phyloP scores from a whole-genome alignment of 1,139 yeast species.

The Pichia terricola region DNA sequence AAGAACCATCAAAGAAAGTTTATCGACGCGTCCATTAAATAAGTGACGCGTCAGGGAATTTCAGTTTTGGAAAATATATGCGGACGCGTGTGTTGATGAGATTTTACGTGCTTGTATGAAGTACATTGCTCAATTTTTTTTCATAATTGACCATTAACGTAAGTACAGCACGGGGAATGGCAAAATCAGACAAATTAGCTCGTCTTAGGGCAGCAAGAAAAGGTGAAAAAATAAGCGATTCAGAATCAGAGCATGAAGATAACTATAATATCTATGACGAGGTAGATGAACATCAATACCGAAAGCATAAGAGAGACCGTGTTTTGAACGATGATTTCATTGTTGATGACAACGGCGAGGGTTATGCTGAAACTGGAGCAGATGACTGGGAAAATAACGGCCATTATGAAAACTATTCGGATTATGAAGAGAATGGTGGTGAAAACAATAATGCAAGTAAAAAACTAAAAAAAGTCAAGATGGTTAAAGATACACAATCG shows the following conservation, averaged over 20 bases:
- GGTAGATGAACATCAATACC: constrained; percentile 71
- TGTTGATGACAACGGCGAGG: constrained; percentile 85
- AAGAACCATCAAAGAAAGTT: too few species aligned
- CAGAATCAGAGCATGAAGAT: constrained; percentile 22
- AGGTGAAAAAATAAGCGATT: constrained; percentile 25
- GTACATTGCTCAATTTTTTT: too few species aligned
- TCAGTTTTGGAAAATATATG: too few species aligned
- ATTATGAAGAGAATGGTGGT: not conserved
- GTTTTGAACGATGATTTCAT: constrained; percentile 85
- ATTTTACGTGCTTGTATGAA: too few species aligned
- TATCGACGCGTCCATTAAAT: too few species aligned
- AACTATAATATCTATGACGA: constrained; percentile 67
- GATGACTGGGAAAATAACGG: constrained; percentile 65
- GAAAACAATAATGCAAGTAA: constrained; percentile 31
- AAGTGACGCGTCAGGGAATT: too few species aligned
- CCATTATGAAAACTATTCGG: not conserved
- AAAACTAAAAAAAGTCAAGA: constrained; percentile 18
- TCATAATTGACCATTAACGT: too few species aligned
- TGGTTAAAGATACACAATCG: constrained; percentile 30
- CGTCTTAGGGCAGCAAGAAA: constrained; percentile 35
- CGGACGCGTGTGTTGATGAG: too few species aligned
- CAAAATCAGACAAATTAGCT: constrained; percentile 27
- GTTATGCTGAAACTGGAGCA: constrained; percentile 84
- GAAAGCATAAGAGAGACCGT: constrained; percentile 69
- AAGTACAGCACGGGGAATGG: constrained; percentile 8